phyloP scores from a whole-genome alignment of 2,329 filamentous ascomycete genomes.

The Colletotrichum scovillei region DNA sequence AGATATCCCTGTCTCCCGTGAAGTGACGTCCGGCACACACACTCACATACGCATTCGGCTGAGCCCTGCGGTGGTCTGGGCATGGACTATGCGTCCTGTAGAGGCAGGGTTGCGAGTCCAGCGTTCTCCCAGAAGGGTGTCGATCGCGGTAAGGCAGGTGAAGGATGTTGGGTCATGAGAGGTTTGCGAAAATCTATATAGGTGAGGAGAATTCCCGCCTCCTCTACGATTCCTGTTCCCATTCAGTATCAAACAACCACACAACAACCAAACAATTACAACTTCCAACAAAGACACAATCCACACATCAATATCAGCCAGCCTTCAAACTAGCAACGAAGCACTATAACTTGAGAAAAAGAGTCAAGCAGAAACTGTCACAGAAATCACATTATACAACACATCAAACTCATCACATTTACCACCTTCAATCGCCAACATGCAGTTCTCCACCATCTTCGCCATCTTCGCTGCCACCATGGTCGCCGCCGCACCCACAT shows the following conservation, averaged over 20 bases:
- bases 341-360: neutral
- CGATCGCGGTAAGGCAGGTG: neutral
- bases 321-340: neutral
- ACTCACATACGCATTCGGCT: neutral
- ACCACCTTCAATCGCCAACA: neutral
- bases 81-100: neutral
- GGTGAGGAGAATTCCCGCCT: neutral
- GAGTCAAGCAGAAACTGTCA: fast-evolving
- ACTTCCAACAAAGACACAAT: neutral
- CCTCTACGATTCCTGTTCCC: fast-evolving
- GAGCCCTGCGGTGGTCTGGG: neutral
- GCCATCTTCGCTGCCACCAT: neutral
- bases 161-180: neutral
- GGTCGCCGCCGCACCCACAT: neutral
- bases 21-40: neutral
- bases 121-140: neutral
- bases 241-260: neutral
- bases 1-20: neutral
- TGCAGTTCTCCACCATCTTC: neutral
- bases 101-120: neutral
- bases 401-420: too few relatives aligned
- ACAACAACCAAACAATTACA: neutral
- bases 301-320: fast-evolving
- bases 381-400: neutral
- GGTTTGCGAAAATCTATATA: neutral